A percentile compares a stretch with the other conserved stretches of the same genome.
These are phyloP conservation scores for Schoenoplectus triqueter DNA, from an alignment of 202 grass and related monocot genomes.

Conservation along the genomic window DNA sequence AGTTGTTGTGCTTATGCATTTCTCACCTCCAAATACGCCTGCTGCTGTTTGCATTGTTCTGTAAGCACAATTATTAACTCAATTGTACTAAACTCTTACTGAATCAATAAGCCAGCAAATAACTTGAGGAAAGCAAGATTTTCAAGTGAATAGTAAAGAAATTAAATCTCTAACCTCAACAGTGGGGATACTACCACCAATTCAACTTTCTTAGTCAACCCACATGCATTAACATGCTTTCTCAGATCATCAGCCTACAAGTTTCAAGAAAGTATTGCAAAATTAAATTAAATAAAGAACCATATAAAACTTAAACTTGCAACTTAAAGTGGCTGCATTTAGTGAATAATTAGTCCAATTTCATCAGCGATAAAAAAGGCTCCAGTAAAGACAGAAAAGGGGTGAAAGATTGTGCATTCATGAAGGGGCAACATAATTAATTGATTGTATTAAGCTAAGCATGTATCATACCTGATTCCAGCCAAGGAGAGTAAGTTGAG, in stretches of 20 bases:
- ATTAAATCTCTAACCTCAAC: conserved; percentile 50
- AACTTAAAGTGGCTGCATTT: neutral
- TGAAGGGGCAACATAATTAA: neutral
- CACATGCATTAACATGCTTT: conserved; percentile 54
- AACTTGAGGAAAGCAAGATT: neutral
- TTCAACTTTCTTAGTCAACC: conserved; percentile 61
- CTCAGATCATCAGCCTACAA: conserved; percentile 58
- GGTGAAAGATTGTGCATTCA: neutral
- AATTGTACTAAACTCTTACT: neutral
- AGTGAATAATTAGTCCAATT: neutral
- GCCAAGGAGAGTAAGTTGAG: conserved; percentile 53
- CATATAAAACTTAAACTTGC: neutral
- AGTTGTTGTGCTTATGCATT: conserved; percentile 31
- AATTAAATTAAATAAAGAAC: neutral
- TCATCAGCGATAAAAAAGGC: neutral
- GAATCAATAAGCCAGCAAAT: neutral
- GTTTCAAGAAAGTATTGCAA: neutral
- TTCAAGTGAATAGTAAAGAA: neutral
- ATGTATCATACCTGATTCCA: conserved; percentile 31
- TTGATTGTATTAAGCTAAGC: neutral
- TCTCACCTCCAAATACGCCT: conserved; percentile 82
- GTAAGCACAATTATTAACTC: conserved; percentile 21
- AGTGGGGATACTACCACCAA: conserved; percentile 75
- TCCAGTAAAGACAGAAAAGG: neutral
- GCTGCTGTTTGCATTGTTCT: conserved; percentile 98